Conservation (phyloP, 139 green algal genomes). For the Chlamydomonas urium region DNA sequence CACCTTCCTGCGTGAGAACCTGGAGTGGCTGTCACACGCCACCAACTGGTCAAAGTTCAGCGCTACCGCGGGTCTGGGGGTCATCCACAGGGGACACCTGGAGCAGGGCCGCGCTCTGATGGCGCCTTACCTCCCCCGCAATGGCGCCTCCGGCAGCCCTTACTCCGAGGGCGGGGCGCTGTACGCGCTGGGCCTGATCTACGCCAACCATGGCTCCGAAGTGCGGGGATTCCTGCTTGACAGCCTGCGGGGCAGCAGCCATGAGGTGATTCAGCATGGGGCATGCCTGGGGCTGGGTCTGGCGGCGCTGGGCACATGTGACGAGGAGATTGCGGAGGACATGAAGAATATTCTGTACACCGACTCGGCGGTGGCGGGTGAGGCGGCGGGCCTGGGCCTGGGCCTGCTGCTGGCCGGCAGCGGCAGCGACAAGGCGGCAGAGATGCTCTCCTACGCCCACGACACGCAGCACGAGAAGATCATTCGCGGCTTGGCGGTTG, state of each 20-base stretch:
- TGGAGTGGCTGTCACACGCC: conserved; percentile 92
- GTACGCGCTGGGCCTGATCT: conserved; percentile 96
- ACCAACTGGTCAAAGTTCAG: conserved; percentile 99
- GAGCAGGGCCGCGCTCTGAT: conserved; percentile 74
- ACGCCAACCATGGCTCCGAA: conserved; percentile 82
- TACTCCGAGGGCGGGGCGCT: conserved; percentile 86
- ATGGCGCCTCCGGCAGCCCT: conserved; percentile 41
- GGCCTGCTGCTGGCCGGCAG: conserved; percentile 86
- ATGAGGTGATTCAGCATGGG: conserved; percentile 94
- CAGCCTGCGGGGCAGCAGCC: conserved; percentile 67
- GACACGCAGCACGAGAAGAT: conserved; percentile 97
- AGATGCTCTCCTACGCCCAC: conserved; percentile 95
- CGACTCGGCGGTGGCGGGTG: conserved; percentile 66
- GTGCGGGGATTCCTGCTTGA: conserved; percentile 84
- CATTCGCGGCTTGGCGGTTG: conserved; percentile 76
- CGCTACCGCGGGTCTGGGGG: conserved; percentile 93
- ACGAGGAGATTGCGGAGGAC: conserved; percentile 80
- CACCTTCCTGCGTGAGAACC: conserved; percentile 92
- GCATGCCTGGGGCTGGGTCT: conserved; percentile 95
- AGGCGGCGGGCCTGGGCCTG: conserved; percentile 80
- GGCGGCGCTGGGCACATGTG: conserved; percentile 75
- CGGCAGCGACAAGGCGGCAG: conserved; percentile 62
- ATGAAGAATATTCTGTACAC: conserved; percentile 90
- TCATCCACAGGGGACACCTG: conserved; percentile 88
- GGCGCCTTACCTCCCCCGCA: conserved; percentile 89